Evolutionary conservation across 225 moss, liverwort and hornwort species (phyloP).

Genomic region (Thuidium tamariscinum): DNA sequence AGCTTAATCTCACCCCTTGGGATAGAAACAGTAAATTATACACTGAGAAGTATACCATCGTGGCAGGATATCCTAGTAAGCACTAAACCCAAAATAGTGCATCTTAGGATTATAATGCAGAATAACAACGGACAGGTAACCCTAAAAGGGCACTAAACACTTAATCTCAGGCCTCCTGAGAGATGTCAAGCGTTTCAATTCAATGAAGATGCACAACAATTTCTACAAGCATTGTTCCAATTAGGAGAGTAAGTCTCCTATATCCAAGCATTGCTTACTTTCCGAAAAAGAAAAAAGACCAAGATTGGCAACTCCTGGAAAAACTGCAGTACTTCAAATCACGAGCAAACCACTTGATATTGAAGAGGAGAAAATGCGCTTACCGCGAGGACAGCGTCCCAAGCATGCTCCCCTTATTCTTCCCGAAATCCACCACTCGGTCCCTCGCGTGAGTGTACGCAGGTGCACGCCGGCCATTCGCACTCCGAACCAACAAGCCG

Average conservation of each 20-base stretch:
- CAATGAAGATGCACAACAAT: neutral
- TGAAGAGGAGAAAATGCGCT: neutral
- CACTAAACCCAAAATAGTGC: neutral
- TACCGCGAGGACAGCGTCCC: constrained; percentile 43
- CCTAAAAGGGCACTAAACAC: neutral
- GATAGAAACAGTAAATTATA: neutral
- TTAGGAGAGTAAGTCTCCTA: neutral
- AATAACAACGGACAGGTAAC: neutral
- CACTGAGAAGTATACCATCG: neutral
- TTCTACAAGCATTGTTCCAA: no score
- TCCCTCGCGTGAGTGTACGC: constrained; percentile 20
- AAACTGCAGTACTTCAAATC: neutral
- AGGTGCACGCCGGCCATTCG: neutral
- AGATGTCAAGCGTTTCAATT: neutral
- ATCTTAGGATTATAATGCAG: neutral
- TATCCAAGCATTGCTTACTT: neutral
- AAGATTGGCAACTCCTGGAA: neutral
- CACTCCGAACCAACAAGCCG: neutral
- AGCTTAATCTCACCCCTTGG: neutral
- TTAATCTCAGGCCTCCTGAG: neutral
- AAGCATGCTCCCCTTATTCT: constrained; percentile 49
- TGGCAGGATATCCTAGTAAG: neutral
- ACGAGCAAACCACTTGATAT: neutral
- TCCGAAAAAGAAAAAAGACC: neutral
- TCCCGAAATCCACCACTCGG: constrained; percentile 42